Evolutionary conservation across 2,329 filamentous ascomycete species (phyloP), one percentile per base, ranked within the genome.

Genomic region (Neocucurbitaria cava): DNA sequence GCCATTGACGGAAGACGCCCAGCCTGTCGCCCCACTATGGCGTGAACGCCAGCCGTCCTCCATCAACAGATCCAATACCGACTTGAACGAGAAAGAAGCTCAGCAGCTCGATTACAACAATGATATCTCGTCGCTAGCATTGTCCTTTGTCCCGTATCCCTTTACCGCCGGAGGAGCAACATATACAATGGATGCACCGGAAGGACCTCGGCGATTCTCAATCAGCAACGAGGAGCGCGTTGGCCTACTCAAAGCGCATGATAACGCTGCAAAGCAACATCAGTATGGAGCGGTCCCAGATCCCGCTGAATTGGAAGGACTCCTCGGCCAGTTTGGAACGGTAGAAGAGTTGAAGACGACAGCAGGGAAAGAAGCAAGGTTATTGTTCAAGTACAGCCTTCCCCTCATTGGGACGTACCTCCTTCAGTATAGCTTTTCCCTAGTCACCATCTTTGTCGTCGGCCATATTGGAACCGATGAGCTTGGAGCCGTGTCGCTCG

Each of bases 401-500:
- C 82, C 83, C 6, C 71, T 85, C 18, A 79, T 82, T 46, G 71
- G 79, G n/a, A 85, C 82, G 1, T 85, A 83, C 56, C 66, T 85
- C 0, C 73, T 85, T 5, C 81, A 85, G 57, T 85, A 84, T 60
- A 82, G 77, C 7, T 83, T 82, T 59, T 81, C 64, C 10, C 70
- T 84, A 30, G 78, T 83, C 49, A 82, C 81, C 1, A 82, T 82
- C 20, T 78, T 83, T 35, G 79, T 82, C 0, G 82, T 81, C 0
- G 82, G 83, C 0, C 82, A 82, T 61, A 76, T 85, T 8, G 78
- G 82, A 18, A 80, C 80, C 3, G 78, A 82, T 60, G 82, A 83
- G 52, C 68, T 85, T 9, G 83, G 81, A 1, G 83, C 82, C 0
- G 81, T 82, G 0, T 82, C 79, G 48, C 65, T 85, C 15, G 81